Evolutionary conservation across 2,329 filamentous ascomycete genomes (phyloP), one percentile per base, ranked within the genome.

Genomic region (Ilyonectria mors-panacis): DNA sequence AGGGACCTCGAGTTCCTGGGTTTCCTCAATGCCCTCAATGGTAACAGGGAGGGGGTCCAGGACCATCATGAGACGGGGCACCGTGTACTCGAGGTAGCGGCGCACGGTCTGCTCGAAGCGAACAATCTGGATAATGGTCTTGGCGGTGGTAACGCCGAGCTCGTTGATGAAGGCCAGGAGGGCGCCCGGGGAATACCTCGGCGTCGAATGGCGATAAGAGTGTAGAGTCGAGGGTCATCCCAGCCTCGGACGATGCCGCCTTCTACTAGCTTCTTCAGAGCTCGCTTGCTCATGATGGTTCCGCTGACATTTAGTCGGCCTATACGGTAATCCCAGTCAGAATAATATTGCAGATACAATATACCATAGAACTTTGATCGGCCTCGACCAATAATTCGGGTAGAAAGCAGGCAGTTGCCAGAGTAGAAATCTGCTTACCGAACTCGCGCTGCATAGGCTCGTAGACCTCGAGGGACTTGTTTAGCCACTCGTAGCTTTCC

Each of bases 391-490:
- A n/a, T 12, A 21, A 45, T 30, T 13, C n/a, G n/a, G 9, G 28
- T 35, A 13, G 30, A 9, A 21, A n/a, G 39, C 5, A 17, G 9
- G 5, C 7, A 17, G n/a, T 1, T 8, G 39, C 17, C 15, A n/a
- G 30, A 3, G n/a, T 7, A 3, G 10, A 7, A 35, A 15, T 28
- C 15, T 0, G 66, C 73, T 66, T 63, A 78, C 84, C 88, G 73
- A 88, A 97, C 82, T 97, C 95, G 79, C 95, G 87, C 86, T 98
- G 95, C 94, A 97, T 97, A 1, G 95, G 94, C 76, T 94, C 89
- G 81, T 97, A 97, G 63, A 97, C 91, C 39, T 91, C 93, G 15
- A 97, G 86, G 12, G 89, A 88, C 80, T 94, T 91, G 80, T 96
- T 93, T 37, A 98, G 85, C 89, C 89, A 98, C 77, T 98, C 95